Evolutionary conservation across 2,329 filamentous ascomycete genomes (phyloP), one percentile per base, ranked within the genome.

Genomic region (Microdochium bolleyi): DNA sequence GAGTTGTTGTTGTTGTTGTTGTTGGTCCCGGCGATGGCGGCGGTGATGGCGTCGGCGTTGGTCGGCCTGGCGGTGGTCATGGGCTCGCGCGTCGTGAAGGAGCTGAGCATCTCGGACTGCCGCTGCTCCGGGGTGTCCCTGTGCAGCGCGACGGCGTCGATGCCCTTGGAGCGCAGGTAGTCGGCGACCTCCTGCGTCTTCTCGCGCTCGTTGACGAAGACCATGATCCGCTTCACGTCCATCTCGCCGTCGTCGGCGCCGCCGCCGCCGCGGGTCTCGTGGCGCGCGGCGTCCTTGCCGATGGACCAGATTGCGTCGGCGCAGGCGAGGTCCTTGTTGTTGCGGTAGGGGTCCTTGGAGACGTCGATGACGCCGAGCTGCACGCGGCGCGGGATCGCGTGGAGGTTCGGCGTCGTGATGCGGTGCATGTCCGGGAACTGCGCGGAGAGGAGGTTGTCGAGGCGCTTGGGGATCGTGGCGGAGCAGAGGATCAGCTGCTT

Each of bases 131-230:
- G 79, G 1, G 88, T 90, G 67, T 99, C 94, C 51, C 94, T 82
- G 62, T 89, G 90, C 52, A 99, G 78, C 0, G 92, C 88, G 14
- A 88, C 76, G 5, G 92, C 92, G 60, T 96, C 87, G 61, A 99
- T 91, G 52, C 92, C 92, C 73, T 96, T 96, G 50, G 81, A 81
- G 13, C 76, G 73, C 0, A 99, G 82, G 66, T 88, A 99, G 1
- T 84, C 73, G 13, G 92, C 85, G 0, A 99, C 78, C 63, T 92
- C 83, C 53, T 87, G 80, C 0, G 92, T 89, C 64, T 89, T 90
- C 64, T 96, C 91, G 34, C 94, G 87, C 75, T 97, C 91, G 68
- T 97, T 97, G 67, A 97, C 92, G 63, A 97, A 97, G 2, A 97
- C 91, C 53, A 97, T 83, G 62, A 99, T 87, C 56, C 89, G 87